A percentile compares a stretch with the other conserved stretches of the same genome.
phyloP scores from a whole-genome alignment of 306 rosid species.

The Geum urbanum region DNA sequence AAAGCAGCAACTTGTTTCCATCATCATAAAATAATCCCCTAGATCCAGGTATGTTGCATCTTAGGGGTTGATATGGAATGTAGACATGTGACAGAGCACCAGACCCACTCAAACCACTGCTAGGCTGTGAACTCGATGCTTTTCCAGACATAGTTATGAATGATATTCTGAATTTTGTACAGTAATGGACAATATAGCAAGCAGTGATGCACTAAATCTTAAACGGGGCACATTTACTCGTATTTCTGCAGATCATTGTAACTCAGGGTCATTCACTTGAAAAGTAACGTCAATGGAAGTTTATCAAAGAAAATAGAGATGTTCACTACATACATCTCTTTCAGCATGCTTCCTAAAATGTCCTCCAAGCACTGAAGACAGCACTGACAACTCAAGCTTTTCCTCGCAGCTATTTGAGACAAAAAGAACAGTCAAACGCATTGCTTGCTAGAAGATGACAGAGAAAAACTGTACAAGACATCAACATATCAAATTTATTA shows the following conservation, averaged over 20 bases:
- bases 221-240: constrained; percentile 14
- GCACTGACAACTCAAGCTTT: constrained; percentile 42
- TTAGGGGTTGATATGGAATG: constrained; percentile 70
- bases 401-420: constrained; percentile 54
- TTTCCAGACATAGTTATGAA: constrained; percentile 61
- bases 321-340: constrained; percentile 17
- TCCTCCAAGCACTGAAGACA: constrained; percentile 21
- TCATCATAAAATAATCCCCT: constrained; percentile 83
- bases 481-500: constrained; percentile 4
- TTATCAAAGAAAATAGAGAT: not conserved
- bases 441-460: constrained; percentile 16
- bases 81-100: constrained; percentile 88
- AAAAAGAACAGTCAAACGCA: constrained; percentile 17
- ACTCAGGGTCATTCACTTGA: not conserved
- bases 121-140: constrained; percentile 78
- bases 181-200: constrained; percentile 12
- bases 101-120: constrained; percentile 61
- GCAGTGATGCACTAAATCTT: constrained; percentile 24
- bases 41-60: constrained; percentile 60
- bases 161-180: constrained; percentile 19
- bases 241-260: not conserved
- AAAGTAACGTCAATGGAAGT: constrained; percentile 13
- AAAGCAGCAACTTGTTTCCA: constrained; percentile 73
- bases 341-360: constrained; percentile 23
- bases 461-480: constrained; percentile 1